A percentile compares a stretch with the other conserved stretches of the same genome.
Conservation (phyloP, 345 rosid genomes). For the Garcia nutans region DNA sequence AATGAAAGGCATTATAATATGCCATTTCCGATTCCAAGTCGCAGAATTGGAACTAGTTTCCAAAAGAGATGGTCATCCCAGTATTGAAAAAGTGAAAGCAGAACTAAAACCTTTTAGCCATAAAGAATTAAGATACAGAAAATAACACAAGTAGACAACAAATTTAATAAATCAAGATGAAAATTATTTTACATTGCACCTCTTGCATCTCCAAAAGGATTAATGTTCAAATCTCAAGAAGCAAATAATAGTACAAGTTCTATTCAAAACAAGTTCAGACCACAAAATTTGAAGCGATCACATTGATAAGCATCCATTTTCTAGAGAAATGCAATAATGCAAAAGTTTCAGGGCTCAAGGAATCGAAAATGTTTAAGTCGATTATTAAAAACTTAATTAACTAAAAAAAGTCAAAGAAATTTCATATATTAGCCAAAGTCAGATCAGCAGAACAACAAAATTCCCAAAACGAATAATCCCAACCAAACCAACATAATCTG, state of each 20-base stretch:
- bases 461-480: background rate
- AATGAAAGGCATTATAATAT: too few species aligned
- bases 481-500: background rate
- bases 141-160: background rate
- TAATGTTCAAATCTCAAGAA: background rate
- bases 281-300: background rate
- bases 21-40: background rate
- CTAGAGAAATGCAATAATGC: background rate
- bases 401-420: background rate
- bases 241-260: background rate
- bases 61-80: background rate
- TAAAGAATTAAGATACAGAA: background rate
- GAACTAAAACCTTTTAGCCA: background rate
- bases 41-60: background rate
- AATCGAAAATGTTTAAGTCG: background rate
- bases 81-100: background rate
- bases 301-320: background rate
- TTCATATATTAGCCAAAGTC: background rate
- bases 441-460: background rate
- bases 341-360: background rate
- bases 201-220: background rate
- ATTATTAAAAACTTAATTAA: background rate
- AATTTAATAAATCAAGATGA: background rate
- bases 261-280: background rate
- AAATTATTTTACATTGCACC: background rate